phyloP scores from a whole-genome alignment of 108 stramenopile genomes.

The Conticribra guillardii region DNA sequence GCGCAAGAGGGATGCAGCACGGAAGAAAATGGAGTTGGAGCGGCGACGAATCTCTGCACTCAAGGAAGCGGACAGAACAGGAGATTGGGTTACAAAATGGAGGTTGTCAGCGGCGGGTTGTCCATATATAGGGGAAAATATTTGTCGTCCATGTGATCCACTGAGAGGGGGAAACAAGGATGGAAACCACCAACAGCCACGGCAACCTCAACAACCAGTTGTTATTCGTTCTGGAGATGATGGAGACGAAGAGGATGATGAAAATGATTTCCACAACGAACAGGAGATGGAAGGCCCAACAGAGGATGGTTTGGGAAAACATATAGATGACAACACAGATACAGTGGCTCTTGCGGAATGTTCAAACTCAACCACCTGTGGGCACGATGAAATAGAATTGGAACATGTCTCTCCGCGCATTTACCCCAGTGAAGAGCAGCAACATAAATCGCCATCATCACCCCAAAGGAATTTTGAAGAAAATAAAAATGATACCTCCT shows the following conservation, averaged over 20 bases:
- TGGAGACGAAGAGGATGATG: conserved; percentile 3
- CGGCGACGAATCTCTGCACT: conserved; percentile 40
- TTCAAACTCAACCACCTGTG: no score
- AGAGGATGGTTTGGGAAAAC: no score
- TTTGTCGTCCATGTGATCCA: conserved; percentile 38
- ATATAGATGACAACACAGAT: no score
- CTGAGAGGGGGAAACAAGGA: conserved; percentile 15
- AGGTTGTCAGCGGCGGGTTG: conserved; percentile 22
- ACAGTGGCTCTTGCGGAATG: no score
- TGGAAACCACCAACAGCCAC: conserved; percentile 2
- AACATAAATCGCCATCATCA: no score
- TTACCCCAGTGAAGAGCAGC: no score
- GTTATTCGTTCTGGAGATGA: conserved; percentile 2
- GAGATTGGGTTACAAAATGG: conserved; percentile 28
- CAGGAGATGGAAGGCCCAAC: no score
- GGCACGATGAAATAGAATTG: no score
- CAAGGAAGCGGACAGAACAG: conserved; percentile 24
- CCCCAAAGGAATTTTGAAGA: no score
- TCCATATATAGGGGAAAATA: conserved; percentile 27
- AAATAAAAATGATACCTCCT: no score
- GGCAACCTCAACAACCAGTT: not conserved
- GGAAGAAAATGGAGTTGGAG: conserved; percentile 48
- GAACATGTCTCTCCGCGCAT: no score
- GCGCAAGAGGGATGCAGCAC: conserved; percentile 51
- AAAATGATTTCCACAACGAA: no score